phyloP scores from a whole-genome alignment of 768 basidiomycete species.

The Plicaturopsis crispa region DNA sequence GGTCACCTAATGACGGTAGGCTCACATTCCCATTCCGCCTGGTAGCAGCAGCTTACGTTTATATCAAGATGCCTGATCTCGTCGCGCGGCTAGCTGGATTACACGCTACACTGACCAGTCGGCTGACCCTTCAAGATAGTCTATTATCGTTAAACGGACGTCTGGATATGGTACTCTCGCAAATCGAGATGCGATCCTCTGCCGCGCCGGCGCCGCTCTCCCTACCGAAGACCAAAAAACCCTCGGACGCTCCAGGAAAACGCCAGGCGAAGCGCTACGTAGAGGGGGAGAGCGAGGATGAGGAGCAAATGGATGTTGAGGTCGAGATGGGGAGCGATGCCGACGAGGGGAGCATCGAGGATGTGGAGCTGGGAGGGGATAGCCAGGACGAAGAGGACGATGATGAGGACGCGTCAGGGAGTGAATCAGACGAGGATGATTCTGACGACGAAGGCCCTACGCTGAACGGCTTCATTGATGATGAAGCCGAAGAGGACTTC shows the following conservation, averaged over 20 bases:
- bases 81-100: conserved; percentile 81
- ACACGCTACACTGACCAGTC: conserved; percentile 71
- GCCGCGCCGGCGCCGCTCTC: conserved; percentile 50
- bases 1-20: conserved; percentile 91
- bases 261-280: conserved; percentile 49
- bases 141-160: conserved; percentile 82
- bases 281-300: conserved; percentile 74
- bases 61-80: conserved; percentile 78
- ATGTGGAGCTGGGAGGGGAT: conserved; percentile 65
- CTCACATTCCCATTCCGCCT: conserved; percentile 8
- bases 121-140: conserved; percentile 77
- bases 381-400: conserved; percentile 46
- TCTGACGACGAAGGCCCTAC: conserved; percentile 30
- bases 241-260: conserved; percentile 24
- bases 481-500: conserved; percentile 50
- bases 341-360: conserved; percentile 72
- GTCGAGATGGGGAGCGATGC: conserved; percentile 56
- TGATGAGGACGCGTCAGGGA: conserved; percentile 37
- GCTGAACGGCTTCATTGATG: conserved; percentile 49
- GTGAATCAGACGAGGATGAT: conserved; percentile 31
- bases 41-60: background rate
- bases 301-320: conserved; percentile 45
- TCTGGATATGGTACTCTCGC: conserved; percentile 88
- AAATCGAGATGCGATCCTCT: conserved; percentile 86
- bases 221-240: conserved; percentile 29